phyloP scores from a whole-genome alignment of 371 early-diverging fungal genomes.

The Mortierella sp. region DNA sequence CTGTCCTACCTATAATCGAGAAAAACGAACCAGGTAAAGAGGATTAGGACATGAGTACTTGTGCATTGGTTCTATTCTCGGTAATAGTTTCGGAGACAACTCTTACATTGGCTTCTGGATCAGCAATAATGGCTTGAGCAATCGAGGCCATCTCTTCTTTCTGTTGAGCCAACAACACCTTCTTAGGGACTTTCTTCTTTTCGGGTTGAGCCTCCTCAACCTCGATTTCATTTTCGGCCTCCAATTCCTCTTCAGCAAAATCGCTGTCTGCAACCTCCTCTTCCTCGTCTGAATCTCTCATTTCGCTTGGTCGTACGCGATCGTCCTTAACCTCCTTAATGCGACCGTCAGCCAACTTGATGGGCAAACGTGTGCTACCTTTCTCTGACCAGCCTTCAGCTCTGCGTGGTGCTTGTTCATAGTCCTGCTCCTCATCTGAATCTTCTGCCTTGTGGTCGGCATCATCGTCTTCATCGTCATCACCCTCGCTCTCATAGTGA shows the following conservation, averaged over 20 bases:
- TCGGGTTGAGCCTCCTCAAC: constrained; percentile 18
- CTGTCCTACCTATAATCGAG: constrained; percentile 60
- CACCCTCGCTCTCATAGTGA: constrained; percentile 40
- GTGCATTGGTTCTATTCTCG: too few species aligned
- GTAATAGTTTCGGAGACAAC: background rate
- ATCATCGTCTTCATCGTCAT: constrained; percentile 25
- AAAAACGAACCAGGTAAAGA: background rate
- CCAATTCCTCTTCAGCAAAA: constrained; percentile 39
- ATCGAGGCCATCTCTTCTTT: constrained; percentile 85
- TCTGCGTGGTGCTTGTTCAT: constrained; percentile 70
- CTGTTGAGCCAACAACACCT: constrained; percentile 70
- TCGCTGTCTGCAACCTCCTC: constrained; percentile 49
- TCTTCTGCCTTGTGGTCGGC: constrained; percentile 25
- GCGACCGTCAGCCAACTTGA: constrained; percentile 74
- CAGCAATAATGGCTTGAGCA: constrained; percentile 80
- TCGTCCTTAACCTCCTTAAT: constrained; percentile 53
- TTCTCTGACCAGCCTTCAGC: constrained; percentile 67
- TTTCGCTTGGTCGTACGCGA: constrained; percentile 54
- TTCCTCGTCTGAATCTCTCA: constrained; percentile 53
- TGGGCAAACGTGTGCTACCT: constrained; percentile 69
- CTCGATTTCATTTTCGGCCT: constrained; percentile 34
- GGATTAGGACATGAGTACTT: background rate
- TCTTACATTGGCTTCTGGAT: constrained; percentile 82
- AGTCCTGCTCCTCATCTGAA: constrained; percentile 76
- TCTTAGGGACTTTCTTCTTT: constrained; percentile 59